Percentiles rank a stretch among this genome's conserved stretches.
phyloP scores from a whole-genome alignment of 2,329 filamentous ascomycete genomes.

The Penicillium corylophilum region DNA sequence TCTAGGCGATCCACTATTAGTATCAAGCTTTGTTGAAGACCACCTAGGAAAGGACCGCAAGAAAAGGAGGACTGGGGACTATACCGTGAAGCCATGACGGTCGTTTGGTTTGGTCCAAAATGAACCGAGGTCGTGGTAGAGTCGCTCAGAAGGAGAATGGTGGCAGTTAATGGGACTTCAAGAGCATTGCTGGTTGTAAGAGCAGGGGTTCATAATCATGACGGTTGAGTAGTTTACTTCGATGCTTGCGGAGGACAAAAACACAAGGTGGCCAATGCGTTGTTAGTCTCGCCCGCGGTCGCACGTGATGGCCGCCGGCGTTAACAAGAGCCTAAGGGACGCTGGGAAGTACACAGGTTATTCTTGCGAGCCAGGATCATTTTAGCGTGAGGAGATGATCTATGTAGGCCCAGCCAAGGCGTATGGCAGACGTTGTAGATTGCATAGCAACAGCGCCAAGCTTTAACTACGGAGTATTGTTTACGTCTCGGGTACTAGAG shows the following conservation, averaged over 20 bases:
- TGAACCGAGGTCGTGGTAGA: conserved; percentile 1
- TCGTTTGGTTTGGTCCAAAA: conserved; percentile 3
- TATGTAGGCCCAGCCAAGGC: background rate
- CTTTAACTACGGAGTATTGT: background rate
- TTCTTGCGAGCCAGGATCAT: background rate
- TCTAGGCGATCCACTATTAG: conserved; percentile 42
- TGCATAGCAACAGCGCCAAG: background rate
- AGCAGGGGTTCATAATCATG: background rate
- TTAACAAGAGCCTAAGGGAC: conserved; percentile 1
- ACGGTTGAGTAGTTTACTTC: conserved; percentile 1
- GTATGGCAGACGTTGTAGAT: background rate
- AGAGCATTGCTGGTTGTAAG: conserved; percentile 11
- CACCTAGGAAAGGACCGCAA: background rate
- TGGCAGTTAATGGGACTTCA: background rate
- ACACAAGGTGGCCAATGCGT: conserved; percentile 26
- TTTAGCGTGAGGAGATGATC: background rate
- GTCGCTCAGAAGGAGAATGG: background rate
- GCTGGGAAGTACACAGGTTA: background rate
- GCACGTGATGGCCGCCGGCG: conserved; percentile 20
- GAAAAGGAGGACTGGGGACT: conserved; percentile 8
- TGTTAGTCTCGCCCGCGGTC: conserved; percentile 4
- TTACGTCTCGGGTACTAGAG: background rate
- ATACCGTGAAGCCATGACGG: conserved; percentile 39
- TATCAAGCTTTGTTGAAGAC: background rate
- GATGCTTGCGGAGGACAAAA: conserved; percentile 24